These are phyloP conservation scores for Stephanodiscus minutulus DNA, from an alignment of 108 stramenopile genomes.

Conservation along the genomic window DNA sequence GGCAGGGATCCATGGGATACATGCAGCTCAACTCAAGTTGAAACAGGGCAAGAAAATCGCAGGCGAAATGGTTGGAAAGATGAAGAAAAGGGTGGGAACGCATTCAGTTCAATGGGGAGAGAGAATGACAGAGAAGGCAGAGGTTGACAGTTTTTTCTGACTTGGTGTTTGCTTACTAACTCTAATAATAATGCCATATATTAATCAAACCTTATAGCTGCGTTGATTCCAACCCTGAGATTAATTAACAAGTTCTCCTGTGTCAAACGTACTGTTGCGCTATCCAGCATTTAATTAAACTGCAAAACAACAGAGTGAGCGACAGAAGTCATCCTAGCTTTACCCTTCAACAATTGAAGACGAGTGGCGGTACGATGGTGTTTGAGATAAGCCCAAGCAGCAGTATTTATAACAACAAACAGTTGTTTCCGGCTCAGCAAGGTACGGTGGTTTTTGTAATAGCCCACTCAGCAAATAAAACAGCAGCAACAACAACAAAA, in stretches of 20 bases:
- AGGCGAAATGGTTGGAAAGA: conserved; percentile 42
- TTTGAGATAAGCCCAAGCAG: too few relatives aligned
- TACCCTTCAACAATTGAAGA: too few relatives aligned
- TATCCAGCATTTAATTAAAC: neutral
- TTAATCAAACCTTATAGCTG: neutral
- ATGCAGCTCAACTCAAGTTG: conserved; percentile 33
- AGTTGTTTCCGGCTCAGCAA: too few relatives aligned
- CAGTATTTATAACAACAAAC: too few relatives aligned
- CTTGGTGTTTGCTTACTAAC: neutral
- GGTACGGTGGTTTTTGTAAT: too few relatives aligned
- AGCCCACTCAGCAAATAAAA: too few relatives aligned
- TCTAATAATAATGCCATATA: neutral
- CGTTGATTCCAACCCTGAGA: neutral
- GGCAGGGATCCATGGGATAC: conserved; percentile 21
- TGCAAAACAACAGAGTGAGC: neutral
- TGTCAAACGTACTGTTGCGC: neutral
- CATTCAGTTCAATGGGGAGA: conserved; percentile 32
- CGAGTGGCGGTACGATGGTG: too few relatives aligned
- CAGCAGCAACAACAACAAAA: neutral
- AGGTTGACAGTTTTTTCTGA: conserved; percentile 15
- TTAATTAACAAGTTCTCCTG: too few relatives aligned
- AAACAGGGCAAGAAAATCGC: conserved; percentile 32
- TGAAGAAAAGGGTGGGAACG: conserved; percentile 37
- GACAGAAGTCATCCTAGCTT: too few relatives aligned
- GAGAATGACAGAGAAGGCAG: conserved; percentile 19